Percentiles rank a stretch among this genome's conserved stretches.
These are phyloP conservation scores for Dendrocalamus sinicus DNA, from an alignment of 176 grass and related monocot species.

Conservation along the genomic window DNA sequence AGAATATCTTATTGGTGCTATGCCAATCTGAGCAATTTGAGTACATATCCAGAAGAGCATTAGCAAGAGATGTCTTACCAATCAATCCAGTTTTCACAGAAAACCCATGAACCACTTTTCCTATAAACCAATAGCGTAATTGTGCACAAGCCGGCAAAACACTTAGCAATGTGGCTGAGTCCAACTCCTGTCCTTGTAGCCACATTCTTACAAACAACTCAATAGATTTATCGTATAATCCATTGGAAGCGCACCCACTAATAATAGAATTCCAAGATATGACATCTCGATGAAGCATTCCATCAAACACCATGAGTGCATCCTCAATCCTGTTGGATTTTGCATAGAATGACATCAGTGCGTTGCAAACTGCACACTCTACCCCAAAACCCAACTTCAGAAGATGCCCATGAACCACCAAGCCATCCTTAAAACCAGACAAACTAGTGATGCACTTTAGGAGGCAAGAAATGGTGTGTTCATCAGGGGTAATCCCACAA, in stretches of 20 bases:
- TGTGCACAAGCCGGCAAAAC: slow-evolving; percentile 72
- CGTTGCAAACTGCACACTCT: slow-evolving; percentile 74
- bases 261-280: slow-evolving; percentile 92
- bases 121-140: slow-evolving; percentile 49
- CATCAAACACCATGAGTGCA: slow-evolving; percentile 61
- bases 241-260: slow-evolving; percentile 65
- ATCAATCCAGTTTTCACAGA: slow-evolving; percentile 65
- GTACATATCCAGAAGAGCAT: slow-evolving; percentile 84
- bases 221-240: slow-evolving; percentile 49
- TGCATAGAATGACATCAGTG: slow-evolving; percentile 66
- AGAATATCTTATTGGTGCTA: slow-evolving; percentile 70
- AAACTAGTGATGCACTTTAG: slow-evolving; percentile 72
- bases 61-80: slow-evolving; percentile 52
- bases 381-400: slow-evolving; percentile 68
- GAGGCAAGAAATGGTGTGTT: slow-evolving; percentile 66
- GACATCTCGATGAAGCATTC: slow-evolving; percentile 71
- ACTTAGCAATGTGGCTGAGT: slow-evolving; percentile 63
- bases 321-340: slow-evolving; percentile 60
- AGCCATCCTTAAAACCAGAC: slow-evolving; percentile 46
- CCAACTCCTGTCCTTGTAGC: slow-evolving; percentile 56
- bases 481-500: slow-evolving; percentile 58
- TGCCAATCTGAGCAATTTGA: slow-evolving; percentile 76
- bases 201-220: slow-evolving; percentile 64
- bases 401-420: slow-evolving; percentile 60
- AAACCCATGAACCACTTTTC: slow-evolving; percentile 68